Evolutionary conservation across 257 asterid genomes (phyloP).

Genomic region (Solanum lignicaule): DNA sequence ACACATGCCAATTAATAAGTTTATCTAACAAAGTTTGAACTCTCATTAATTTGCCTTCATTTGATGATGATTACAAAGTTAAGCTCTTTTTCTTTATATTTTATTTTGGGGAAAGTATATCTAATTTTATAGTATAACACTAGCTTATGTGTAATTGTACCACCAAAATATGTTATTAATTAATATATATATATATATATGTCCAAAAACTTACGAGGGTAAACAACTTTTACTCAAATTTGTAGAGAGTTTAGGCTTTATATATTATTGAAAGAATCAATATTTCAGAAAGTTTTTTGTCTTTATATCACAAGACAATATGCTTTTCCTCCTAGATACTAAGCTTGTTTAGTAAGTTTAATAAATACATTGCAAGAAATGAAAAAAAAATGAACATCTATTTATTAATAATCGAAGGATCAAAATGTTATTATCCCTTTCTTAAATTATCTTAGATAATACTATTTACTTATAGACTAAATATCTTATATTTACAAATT

Average conservation of each 20-base stretch:
- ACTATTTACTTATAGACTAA: neutral
- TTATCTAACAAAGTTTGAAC: neutral
- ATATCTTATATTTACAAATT: too few species aligned
- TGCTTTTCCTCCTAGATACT: neutral
- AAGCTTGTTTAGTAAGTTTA: neutral
- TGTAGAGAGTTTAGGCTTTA: neutral
- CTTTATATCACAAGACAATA: neutral
- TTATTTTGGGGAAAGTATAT: neutral
- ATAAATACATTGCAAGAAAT: neutral
- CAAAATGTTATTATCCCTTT: neutral
- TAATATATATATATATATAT: neutral
- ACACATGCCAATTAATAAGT: neutral
- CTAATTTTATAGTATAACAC: neutral
- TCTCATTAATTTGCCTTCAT: neutral
- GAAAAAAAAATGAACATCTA: neutral
- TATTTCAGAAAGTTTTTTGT: conserved; percentile 1
- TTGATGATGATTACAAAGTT: neutral
- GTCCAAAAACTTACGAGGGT: neutral
- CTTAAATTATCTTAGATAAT: neutral
- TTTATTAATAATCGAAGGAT: too few species aligned
- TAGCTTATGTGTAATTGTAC: neutral
- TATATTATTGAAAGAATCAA: neutral
- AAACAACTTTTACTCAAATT: neutral
- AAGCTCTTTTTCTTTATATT: neutral
- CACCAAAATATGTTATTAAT: neutral